These are phyloP conservation scores for Aspergillus uvarum DNA, from an alignment of 2,329 filamentous ascomycete species.

Conservation along the genomic window DNA sequence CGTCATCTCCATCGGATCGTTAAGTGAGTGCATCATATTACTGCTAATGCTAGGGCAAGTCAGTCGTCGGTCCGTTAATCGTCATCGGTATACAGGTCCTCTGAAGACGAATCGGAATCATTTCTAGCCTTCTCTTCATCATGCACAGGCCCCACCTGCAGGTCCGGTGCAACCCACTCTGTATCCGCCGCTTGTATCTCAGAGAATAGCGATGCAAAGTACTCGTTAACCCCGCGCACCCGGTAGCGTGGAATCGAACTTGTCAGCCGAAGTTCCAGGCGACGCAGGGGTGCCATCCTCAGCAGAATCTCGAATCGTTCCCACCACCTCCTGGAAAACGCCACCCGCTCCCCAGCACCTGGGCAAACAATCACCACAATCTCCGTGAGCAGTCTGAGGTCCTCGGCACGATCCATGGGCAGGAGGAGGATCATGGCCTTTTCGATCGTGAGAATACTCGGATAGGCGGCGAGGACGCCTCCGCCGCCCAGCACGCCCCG, in stretches of 20 bases:
- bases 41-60: no score
- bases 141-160: not conserved
- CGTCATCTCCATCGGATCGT: no score
- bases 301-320: not conserved
- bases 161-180: not conserved
- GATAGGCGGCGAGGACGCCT: not conserved
- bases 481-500: not conserved
- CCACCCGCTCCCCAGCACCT: no score
- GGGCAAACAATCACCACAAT: not conserved
- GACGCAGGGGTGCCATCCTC: not conserved
- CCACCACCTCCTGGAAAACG: not conserved
- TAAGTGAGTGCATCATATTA: no score
- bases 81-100: no score
- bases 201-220: not conserved
- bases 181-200: not conserved
- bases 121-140: not conserved
- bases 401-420: not conserved
- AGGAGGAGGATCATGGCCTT: not conserved
- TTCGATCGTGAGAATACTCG: slow-evolving; percentile 1
- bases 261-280: not conserved
- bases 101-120: not conserved
- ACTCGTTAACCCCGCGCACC: not conserved
- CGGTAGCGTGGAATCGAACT: not conserved
- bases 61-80: no score
- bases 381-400: not conserved